These are phyloP conservation scores for Xylaria palmicola DNA, from an alignment of 495 filamentous ascomycete species.

Conservation along the genomic window DNA sequence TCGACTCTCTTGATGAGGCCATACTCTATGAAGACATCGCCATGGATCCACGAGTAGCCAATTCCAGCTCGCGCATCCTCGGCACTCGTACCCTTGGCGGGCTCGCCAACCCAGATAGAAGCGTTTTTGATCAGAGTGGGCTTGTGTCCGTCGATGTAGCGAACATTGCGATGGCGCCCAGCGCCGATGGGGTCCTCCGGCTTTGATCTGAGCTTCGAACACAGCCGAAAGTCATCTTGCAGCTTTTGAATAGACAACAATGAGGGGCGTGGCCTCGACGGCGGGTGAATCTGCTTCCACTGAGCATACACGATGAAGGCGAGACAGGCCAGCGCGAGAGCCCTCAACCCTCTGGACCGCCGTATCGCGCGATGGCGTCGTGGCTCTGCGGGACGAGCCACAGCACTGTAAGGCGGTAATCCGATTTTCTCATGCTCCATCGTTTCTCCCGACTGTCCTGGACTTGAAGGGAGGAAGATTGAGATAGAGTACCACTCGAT, in stretches of 20 bases:
- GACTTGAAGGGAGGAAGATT: background rate
- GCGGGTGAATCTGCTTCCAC: constrained; percentile 41
- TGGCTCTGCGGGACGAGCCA: constrained; percentile 18
- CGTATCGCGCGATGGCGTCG: constrained; percentile 28
- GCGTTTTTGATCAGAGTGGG: constrained; percentile 54
- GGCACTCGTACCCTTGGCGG: constrained; percentile 36
- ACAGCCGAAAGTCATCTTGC: constrained; percentile 38
- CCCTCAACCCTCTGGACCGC: constrained; percentile 34
- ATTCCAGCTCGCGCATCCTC: constrained; percentile 45
- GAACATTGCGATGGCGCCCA: constrained; percentile 48
- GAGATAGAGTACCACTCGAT: background rate
- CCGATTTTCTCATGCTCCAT: constrained; percentile 23
- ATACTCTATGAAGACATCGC: constrained; percentile 49
- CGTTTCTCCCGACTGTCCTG: background rate
- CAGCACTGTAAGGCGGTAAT: constrained; percentile 33
- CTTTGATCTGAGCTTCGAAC: constrained; percentile 38
- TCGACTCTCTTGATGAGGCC: constrained; percentile 47
- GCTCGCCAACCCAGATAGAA: constrained; percentile 54
- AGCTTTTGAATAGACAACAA: constrained; percentile 39
- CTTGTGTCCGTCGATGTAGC: constrained; percentile 45
- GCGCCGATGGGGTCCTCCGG: constrained; percentile 44
- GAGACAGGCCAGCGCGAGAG: constrained; percentile 37
- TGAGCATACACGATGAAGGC: constrained; percentile 49
- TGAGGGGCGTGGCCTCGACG: constrained; percentile 20
- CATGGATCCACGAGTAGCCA: constrained; percentile 42